Base-by-base conservation (phyloP, 352 stramenopile genomes). In the Phytophthora vignae region DNA sequence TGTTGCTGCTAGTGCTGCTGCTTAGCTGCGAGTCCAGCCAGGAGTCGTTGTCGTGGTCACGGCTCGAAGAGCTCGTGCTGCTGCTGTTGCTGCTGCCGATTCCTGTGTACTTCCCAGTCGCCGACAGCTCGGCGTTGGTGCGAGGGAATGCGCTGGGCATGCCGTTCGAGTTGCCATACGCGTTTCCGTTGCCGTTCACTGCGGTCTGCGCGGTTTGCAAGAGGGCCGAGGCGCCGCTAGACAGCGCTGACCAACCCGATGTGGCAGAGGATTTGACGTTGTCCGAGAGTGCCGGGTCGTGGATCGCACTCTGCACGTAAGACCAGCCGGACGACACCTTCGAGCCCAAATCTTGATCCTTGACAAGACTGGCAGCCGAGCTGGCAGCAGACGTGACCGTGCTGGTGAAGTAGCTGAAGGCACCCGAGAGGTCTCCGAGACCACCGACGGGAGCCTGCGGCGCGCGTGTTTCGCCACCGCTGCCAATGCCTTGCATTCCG, bases 201-300 rank as follows among this genome's bases (percentile, higher is more conserved):
- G 87, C 83, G 19, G 72, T 86, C 55, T 91, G 86, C 14, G 86
- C 84, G 15, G 79, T 90, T 67, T 90, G 85, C 69, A 88, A 81
- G 10, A 93, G 73, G 0, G 87, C 79, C 5, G 81, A 89, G 12
- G 88, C 86, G 22, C 84, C 83, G 42, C 68, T 91, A 19, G 88
- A 89, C 56, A 95, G 77, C 67, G 76, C 77, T 6, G 87, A 94
- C 88, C 88, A 95, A 31, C 88, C 82, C 11, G 84, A 88, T 8
- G 87, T 83, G 5, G 88, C 88, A 4, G 85, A 93, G n/a, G 85
- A 88, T 79, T 94, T 95, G 65, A 95, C 87, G 52, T 92, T 92
- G 17, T 85, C 67, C 33, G 81, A 84, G 17, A 95, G 69, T 38
- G 85, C 83, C 3, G 88, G 88, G 64, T 94, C 88, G 14, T 82